Percentiles rank a stretch among this genome's conserved stretches.
Conservation (phyloP, 495 filamentous ascomycete species). For the Aspergillus mulundensis region DNA sequence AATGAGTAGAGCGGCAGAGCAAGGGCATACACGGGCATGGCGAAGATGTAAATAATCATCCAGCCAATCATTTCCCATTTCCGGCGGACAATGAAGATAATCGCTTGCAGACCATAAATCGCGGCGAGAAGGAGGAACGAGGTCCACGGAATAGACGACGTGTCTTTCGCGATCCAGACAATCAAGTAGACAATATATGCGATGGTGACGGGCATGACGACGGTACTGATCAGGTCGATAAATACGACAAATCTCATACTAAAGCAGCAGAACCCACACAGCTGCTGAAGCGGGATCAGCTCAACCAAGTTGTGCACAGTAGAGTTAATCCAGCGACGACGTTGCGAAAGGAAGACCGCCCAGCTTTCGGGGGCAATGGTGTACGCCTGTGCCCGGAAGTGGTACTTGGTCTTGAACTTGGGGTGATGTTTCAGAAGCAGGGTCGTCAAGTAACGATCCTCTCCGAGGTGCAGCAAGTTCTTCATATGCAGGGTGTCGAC, state of each 20-base stretch:
- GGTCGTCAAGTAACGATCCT: conserved; percentile 95
- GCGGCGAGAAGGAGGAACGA: conserved; percentile 87
- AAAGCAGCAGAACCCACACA: conserved; percentile 99
- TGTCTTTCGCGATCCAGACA: conserved; percentile 58
- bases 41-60: conserved; percentile 95
- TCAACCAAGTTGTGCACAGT: conserved; percentile 98
- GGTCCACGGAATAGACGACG: conserved; percentile 67
- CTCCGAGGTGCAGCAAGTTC: conserved; percentile 86
- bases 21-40: conserved; percentile 88
- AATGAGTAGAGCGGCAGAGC: conserved; percentile 92
- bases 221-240: conserved; percentile 83
- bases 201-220: conserved; percentile 89
- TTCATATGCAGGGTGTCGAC: conserved; percentile 99
- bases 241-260: conserved; percentile 99
- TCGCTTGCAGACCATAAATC: conserved; percentile 93
- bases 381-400: conserved; percentile 87
- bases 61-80: conserved; percentile 99
- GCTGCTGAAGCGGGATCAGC: conserved; percentile 84
- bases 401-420: conserved; percentile 97
- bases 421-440: conserved; percentile 88
- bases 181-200: conserved; percentile 90
- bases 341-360: conserved; percentile 92
- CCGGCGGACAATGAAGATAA: conserved; percentile 92
- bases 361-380: conserved; percentile 94
- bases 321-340: conserved; percentile 99